Conservation (phyloP, 768 basidiomycete species). For the Mycena vulgaris region DNA sequence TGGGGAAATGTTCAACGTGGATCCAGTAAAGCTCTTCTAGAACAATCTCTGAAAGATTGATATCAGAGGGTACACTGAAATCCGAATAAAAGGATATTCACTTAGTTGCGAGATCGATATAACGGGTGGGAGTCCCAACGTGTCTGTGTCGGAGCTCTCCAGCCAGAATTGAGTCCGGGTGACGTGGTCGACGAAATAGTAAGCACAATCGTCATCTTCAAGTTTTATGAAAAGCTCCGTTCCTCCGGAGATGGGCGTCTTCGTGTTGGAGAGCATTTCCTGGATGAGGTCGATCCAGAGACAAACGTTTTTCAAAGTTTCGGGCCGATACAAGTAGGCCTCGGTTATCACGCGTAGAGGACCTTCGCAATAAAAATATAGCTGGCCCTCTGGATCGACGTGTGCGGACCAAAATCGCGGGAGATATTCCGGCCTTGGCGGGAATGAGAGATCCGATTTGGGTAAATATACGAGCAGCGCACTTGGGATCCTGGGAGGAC, state of each 20-base stretch:
- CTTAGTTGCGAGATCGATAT: slow-evolving; percentile 68
- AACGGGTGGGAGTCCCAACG: slow-evolving; percentile 58
- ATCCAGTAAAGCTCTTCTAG: slow-evolving; percentile 72
- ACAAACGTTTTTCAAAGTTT: slow-evolving; percentile 52
- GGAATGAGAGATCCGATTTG: not conserved
- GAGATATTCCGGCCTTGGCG: slow-evolving; percentile 50
- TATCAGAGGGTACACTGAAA: not conserved
- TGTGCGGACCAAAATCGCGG: slow-evolving; percentile 63
- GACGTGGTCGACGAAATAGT: slow-evolving; percentile 71
- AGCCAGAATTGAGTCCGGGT: slow-evolving; percentile 71
- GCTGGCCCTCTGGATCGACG: slow-evolving; percentile 74
- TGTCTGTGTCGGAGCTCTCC: slow-evolving; percentile 58
- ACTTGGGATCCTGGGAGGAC: slow-evolving; percentile 25
- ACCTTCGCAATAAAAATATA: slow-evolving; percentile 61
- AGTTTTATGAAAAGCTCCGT: slow-evolving; percentile 70
- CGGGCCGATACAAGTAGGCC: slow-evolving; percentile 59
- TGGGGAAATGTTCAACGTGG: slow-evolving; percentile 76
- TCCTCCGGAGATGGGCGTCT: slow-evolving; percentile 50
- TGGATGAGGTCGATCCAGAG: slow-evolving; percentile 55
- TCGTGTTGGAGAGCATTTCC: slow-evolving; percentile 43
- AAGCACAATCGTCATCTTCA: slow-evolving; percentile 60
- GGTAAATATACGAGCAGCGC: not conserved
- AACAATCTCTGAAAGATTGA: slow-evolving; percentile 54
- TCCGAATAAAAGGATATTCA: slow-evolving; percentile 47
- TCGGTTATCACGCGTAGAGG: slow-evolving; percentile 66